These are phyloP conservation scores for Candida silvicultrix DNA, from an alignment of 805 yeast genomes.

Conservation along the genomic window DNA sequence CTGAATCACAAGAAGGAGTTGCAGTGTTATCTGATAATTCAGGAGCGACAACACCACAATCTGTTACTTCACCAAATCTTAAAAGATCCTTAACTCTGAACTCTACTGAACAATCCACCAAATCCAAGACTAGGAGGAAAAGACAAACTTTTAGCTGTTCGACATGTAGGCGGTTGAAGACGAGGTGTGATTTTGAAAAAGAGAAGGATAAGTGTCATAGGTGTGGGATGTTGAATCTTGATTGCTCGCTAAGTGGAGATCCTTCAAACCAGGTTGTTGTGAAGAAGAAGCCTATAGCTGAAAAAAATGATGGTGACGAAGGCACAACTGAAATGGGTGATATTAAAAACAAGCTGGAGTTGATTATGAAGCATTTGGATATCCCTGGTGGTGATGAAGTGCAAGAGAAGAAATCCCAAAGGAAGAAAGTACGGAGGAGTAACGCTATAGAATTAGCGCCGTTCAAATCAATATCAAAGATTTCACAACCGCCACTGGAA, in stretches of 20 bases:
- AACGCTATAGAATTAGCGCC: neutral
- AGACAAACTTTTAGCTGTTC: slow-evolving; percentile 40
- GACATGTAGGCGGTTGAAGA: slow-evolving; percentile 48
- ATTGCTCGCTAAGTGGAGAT: slow-evolving; percentile 39
- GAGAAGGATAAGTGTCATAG: slow-evolving; percentile 41
- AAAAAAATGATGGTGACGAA: neutral
- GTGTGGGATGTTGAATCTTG: slow-evolving; percentile 39
- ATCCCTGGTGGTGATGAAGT: neutral
- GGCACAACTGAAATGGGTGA: neutral
- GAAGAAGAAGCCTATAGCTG: neutral
- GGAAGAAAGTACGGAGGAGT: too few species aligned
- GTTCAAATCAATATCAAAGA: slow-evolving; percentile 14
- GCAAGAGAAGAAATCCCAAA: too few species aligned
- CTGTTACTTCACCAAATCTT: too few species aligned
- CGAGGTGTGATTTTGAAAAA: slow-evolving; percentile 48
- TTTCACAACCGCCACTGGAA: slow-evolving; percentile 24
- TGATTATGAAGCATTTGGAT: neutral
- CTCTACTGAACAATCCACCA: slow-evolving; percentile 11
- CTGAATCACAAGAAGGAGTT: too few species aligned
- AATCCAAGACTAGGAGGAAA: slow-evolving; percentile 25
- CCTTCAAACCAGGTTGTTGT: too few species aligned
- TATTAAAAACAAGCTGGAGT: neutral
- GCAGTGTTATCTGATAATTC: too few species aligned
- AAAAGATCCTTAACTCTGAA: neutral
- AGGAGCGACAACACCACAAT: too few species aligned